Evolutionary conservation across 371 early-diverging fungal species (phyloP).

Genomic region (Umbelopsis sp.): DNA sequence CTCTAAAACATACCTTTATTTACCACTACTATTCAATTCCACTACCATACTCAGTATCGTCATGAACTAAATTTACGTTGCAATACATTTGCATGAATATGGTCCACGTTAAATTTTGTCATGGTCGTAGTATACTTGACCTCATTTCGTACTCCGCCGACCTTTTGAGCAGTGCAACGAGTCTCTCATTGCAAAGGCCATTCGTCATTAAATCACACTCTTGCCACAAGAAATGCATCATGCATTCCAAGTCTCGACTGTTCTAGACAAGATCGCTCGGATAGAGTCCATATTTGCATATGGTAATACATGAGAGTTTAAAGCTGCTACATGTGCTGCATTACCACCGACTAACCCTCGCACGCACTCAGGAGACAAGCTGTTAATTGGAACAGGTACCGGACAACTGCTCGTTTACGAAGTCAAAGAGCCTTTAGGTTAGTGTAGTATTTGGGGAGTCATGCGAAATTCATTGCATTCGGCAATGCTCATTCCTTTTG

Average conservation of each 20-base stretch:
- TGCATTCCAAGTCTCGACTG: conserved; percentile 70
- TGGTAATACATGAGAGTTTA: conserved; percentile 36
- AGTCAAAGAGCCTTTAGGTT: conserved; percentile 64
- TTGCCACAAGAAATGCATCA: conserved; percentile 53
- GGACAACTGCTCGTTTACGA: conserved; percentile 76
- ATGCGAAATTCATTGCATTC: neutral
- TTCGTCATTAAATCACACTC: neutral
- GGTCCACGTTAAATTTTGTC: too few species aligned
- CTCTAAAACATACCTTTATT: too few species aligned
- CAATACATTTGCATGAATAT: too few species aligned
- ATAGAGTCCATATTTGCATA: conserved; percentile 70
- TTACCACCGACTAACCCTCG: too few species aligned
- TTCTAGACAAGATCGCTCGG: conserved; percentile 64
- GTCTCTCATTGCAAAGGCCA: neutral
- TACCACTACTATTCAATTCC: too few species aligned
- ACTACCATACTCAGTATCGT: too few species aligned
- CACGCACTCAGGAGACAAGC: conserved; percentile 60
- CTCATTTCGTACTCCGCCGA: neutral
- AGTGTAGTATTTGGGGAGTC: conserved; percentile 22
- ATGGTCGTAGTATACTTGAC: neutral
- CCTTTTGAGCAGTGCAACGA: too few species aligned
- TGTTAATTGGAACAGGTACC: conserved; percentile 72
- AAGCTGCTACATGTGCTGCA: too few species aligned
- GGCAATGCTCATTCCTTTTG: neutral
- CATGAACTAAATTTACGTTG: too few species aligned